These are phyloP conservation scores for Exutisphaerella laricina DNA, from an alignment of 2,329 filamentous ascomycete genomes.

Conservation along the genomic window DNA sequence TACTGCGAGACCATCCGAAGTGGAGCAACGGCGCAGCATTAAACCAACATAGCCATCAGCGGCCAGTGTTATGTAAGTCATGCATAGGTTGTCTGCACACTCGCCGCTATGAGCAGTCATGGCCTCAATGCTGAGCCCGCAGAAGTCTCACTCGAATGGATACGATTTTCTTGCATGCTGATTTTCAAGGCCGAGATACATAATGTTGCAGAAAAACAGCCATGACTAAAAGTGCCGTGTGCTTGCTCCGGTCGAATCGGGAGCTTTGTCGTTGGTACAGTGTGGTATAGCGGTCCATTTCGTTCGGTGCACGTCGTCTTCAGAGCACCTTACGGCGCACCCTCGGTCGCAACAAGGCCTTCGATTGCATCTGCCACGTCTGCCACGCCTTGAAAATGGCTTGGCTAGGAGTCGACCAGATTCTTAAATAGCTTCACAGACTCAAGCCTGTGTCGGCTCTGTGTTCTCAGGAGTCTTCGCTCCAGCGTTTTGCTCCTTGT, in stretches of 20 bases:
- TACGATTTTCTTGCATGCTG: neutral
- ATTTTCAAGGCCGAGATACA: neutral
- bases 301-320: neutral
- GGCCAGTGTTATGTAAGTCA: neutral
- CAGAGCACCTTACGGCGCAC: constrained; percentile 1
- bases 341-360: constrained; percentile 3
- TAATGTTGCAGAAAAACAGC: neutral
- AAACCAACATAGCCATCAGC: neutral
- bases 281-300: neutral
- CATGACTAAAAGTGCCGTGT: neutral
- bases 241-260: neutral
- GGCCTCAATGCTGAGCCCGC: neutral
- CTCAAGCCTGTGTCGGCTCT: too few relatives aligned
- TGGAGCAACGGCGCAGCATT: neutral
- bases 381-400: too few relatives aligned
- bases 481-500: too few relatives aligned
- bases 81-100: constrained; percentile 1
- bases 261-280: too few relatives aligned
- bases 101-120: neutral
- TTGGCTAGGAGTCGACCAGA: too few relatives aligned
- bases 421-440: too few relatives aligned
- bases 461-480: too few relatives aligned
- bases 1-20: neutral
- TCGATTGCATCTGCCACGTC: neutral
- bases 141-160: neutral